phyloP scores from a whole-genome alignment of 2,329 filamentous ascomycete species.

The Colletotrichum lini region DNA sequence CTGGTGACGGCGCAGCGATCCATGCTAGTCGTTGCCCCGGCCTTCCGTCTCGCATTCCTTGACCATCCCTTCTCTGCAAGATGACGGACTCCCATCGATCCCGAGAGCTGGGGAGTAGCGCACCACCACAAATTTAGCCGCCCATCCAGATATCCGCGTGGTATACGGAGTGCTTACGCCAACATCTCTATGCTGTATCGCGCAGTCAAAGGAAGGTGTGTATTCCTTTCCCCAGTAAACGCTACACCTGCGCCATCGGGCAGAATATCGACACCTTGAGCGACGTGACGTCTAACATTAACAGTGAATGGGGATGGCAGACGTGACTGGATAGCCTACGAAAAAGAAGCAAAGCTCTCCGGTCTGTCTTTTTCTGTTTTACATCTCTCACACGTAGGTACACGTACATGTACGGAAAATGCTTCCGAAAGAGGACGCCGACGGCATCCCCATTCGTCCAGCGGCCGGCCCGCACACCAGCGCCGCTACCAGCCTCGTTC shows the following conservation, averaged over 20 bases:
- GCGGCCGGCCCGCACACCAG: slow-evolving; percentile 7
- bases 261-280: not conserved
- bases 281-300: not conserved
- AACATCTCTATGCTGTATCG: slow-evolving; percentile 6
- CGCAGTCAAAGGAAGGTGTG: slow-evolving; percentile 2
- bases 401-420: not conserved
- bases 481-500: slow-evolving; percentile 22
- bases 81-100: not conserved
- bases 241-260: slow-evolving; percentile 1
- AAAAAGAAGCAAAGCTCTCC: slow-evolving; percentile 5
- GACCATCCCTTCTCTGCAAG: not conserved
- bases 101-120: slow-evolving; percentile 11
- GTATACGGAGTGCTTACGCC: not conserved
- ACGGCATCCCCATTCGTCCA: slow-evolving; percentile 5
- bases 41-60: slow-evolving; percentile 34
- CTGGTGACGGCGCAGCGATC: not conserved
- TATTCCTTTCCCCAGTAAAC: not conserved
- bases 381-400: too few relatives aligned
- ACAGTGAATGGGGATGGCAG: not conserved
- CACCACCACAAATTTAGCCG: not conserved
- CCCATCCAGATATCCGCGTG: not conserved
- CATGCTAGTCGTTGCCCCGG: slow-evolving; percentile 2
- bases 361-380: too few relatives aligned
- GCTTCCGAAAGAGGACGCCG: not conserved
- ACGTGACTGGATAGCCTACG: not conserved